Conservation (phyloP, 768 basidiomycete species). For the Panellus pusillus region DNA sequence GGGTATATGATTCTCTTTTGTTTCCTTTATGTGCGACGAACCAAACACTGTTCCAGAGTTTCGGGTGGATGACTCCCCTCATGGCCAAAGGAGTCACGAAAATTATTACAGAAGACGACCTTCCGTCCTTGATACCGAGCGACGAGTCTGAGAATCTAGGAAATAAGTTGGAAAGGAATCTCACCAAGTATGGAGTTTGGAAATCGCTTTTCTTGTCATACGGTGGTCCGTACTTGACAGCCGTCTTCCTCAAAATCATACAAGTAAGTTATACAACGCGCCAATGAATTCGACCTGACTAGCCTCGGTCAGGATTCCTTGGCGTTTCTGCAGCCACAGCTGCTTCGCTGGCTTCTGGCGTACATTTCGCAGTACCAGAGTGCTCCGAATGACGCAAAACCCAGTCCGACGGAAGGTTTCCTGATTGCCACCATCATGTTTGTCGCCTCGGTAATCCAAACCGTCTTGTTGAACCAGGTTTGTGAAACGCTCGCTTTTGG, state of each 20-base stretch:
- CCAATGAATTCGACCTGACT: neutral
- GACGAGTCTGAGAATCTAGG: constrained; percentile 77
- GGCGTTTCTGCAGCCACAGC: constrained; percentile 84
- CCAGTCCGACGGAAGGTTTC: constrained; percentile 64
- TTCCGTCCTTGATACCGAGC: constrained; percentile 66
- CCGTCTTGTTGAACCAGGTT: constrained; percentile 78
- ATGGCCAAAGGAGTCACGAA: constrained; percentile 65
- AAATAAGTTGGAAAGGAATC: constrained; percentile 53
- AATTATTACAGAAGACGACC: constrained; percentile 82
- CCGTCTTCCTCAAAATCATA: constrained; percentile 64
- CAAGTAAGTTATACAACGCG: constrained; percentile 35
- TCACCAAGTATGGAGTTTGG: constrained; percentile 71
- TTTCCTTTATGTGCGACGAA: neutral
- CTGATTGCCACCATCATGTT: constrained; percentile 81
- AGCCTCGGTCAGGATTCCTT: constrained; percentile 51
- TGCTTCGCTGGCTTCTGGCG: constrained; percentile 73
- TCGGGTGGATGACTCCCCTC: constrained; percentile 83
- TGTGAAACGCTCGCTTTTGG: neutral
- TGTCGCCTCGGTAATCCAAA: constrained; percentile 72
- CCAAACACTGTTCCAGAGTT: constrained; percentile 46
- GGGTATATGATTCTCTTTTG: constrained; percentile 37
- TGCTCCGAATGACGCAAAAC: constrained; percentile 38
- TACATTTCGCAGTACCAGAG: constrained; percentile 82
- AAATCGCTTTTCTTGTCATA: constrained; percentile 75
- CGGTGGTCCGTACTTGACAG: constrained; percentile 70